Base-by-base conservation (phyloP, 2,329 filamentous ascomycete genomes). In the Fusarium sp. region DNA sequence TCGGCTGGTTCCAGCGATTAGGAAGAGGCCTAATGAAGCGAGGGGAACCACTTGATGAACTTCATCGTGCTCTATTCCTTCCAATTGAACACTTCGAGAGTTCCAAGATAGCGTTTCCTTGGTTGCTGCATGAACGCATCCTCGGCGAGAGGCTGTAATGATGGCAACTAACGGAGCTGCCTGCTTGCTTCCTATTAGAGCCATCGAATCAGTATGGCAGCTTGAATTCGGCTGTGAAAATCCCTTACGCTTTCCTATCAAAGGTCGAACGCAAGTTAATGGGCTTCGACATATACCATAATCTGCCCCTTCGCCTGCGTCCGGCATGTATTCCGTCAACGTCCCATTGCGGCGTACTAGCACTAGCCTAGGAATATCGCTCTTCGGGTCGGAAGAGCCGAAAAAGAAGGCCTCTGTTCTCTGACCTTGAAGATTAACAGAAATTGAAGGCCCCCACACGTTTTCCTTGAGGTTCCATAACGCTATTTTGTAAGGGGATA, bases 391-490 rank as follows among this genome's bases (percentile, higher is more conserved):
- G 28, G 78, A 77, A 8, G 82, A 78, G 0, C 83, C 83, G 70
- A 94, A 93, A 60, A 89, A 88, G 73, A 92, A 88, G 1, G 88
- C 84, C 40, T 87, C 83, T 1, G 88, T 86, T 49, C 84, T 85
- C 51, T 90, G 86, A 9, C 85, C 84, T 23, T 62, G 62, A 30
- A 71, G 71, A 9, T 89, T 85, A 6, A 91, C 80, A 8, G 84
- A 72, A 26, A 88, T 77, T 3, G 80, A 82, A n/a, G 84, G 81
- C 0, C 85, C 84, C 83, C 91, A 91, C 12, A 79, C 80, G 46
- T 84, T 83, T 38, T 87, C 81, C 16, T 80, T 77, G 6, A 92
- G 80, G 68, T 87, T 86, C 88, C 91, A 94, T 6, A 93, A 73
- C 18, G 86, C 79, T 13, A 92, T 84, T 34, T 82, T 83, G 46